phyloP scores from a whole-genome alignment of 169 alveolate species.

The Plasmodium billcollinsi region DNA sequence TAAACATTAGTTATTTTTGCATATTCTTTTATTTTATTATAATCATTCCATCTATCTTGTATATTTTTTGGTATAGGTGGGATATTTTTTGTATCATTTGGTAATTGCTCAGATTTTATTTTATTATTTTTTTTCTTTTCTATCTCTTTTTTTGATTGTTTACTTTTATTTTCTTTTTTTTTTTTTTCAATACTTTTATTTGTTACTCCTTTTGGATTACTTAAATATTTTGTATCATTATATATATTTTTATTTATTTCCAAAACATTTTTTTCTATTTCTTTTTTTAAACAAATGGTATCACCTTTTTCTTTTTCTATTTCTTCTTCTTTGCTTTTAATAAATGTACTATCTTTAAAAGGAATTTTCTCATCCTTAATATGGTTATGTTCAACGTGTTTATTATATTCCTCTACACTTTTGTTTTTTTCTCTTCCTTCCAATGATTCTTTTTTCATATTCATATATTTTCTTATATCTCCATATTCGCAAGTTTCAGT shows the following conservation, averaged over 20 bases:
- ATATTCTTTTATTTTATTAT: constrained; percentile 27
- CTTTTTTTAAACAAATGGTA: too few species aligned
- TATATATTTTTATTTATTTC: background rate
- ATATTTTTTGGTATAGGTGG: constrained; percentile 48
- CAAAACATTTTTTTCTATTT: too few species aligned
- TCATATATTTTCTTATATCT: too few species aligned
- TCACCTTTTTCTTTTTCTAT: background rate
- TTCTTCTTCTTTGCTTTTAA: background rate
- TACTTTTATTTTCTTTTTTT: constrained; percentile 1
- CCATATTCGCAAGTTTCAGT: too few species aligned
- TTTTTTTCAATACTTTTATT: constrained; percentile 13
- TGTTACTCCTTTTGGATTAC: background rate
- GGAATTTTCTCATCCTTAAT: background rate
- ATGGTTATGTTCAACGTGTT: background rate
- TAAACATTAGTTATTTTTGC: constrained; percentile 80
- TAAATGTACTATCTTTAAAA: background rate
- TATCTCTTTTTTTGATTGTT: constrained; percentile 6
- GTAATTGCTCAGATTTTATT: constrained; percentile 4
- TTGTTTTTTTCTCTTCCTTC: background rate
- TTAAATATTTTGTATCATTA: constrained; percentile 1
- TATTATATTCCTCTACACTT: background rate
- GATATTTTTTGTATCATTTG: constrained; percentile 9
- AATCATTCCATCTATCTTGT: constrained; percentile 72
- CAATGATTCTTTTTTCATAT: too few species aligned
- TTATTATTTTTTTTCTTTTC: constrained; percentile 24